These are phyloP conservation scores for Microstegium vimineum DNA, from an alignment of 176 grass and related monocot genomes.

Conservation along the genomic window DNA sequence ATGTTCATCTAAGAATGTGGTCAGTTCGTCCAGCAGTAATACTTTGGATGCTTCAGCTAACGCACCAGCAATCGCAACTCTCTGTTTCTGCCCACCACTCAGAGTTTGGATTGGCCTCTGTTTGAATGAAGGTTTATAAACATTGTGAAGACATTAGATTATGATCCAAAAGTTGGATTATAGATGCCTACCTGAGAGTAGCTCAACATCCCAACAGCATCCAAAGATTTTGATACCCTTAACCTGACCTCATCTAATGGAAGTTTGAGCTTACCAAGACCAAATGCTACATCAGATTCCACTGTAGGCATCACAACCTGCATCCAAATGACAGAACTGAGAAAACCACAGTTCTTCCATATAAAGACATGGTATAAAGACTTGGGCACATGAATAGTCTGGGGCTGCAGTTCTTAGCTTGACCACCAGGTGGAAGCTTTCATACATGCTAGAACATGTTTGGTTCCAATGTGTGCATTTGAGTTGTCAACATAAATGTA, in stretches of 20 bases:
- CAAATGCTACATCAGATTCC: constrained; percentile 94
- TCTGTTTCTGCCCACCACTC: constrained; percentile 96
- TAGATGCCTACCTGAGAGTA: constrained; percentile 76
- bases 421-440: not conserved
- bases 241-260: constrained; percentile 64
- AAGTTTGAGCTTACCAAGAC: constrained; percentile 86
- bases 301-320: constrained; percentile 95
- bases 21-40: constrained; percentile 78
- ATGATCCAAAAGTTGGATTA: constrained; percentile 44
- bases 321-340: constrained; percentile 3
- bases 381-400: not conserved
- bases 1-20: constrained; percentile 94
- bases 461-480: not conserved
- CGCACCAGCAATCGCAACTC: constrained; percentile 92
- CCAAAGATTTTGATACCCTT: constrained; percentile 73
- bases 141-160: constrained; percentile 29
- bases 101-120: constrained; percentile 95
- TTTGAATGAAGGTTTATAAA: constrained; percentile 49
- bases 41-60: constrained; percentile 93
- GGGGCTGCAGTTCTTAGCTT: not conserved
- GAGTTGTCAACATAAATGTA: not conserved
- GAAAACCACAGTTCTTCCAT: not conserved
- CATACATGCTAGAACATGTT: not conserved
- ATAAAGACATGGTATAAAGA: not conserved
- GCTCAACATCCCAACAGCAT: constrained; percentile 74